Evolutionary conservation across 2,329 filamentous ascomycete species (phyloP).

Genomic region (Mycogone perniciosa): DNA sequence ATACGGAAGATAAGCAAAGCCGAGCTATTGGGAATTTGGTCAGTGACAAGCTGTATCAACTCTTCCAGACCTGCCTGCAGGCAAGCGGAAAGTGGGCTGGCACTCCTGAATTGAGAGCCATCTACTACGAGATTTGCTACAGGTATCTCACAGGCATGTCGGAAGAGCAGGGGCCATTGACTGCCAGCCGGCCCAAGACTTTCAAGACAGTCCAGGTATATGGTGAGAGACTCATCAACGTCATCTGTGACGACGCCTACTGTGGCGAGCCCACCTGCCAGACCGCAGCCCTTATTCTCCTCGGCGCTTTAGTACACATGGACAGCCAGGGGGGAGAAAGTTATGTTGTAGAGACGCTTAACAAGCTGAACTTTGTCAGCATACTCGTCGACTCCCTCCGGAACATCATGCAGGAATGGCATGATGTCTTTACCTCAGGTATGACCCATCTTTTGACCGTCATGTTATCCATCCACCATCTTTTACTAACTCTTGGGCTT

Average conservation of each 20-base stretch:
- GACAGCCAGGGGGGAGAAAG: conserved; percentile 65
- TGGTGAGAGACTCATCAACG: conserved; percentile 75
- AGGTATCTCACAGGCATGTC: conserved; percentile 71
- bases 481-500: background rate
- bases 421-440: conserved; percentile 50
- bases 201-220: conserved; percentile 63
- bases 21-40: conserved; percentile 61
- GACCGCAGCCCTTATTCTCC: conserved; percentile 77
- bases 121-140: conserved; percentile 89
- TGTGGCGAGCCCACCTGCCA: conserved; percentile 76
- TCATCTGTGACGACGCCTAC: conserved; percentile 89
- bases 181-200: conserved; percentile 50
- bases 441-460: conserved; percentile 17
- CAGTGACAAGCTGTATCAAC: conserved; percentile 81
- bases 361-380: conserved; percentile 82
- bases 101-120: conserved; percentile 65
- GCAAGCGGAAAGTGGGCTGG: conserved; percentile 70
- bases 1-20: conserved; percentile 36
- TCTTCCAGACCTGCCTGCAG: conserved; percentile 81
- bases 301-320: conserved; percentile 70
- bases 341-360: conserved; percentile 71
- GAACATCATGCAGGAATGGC: conserved; percentile 66
- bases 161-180: conserved; percentile 40
- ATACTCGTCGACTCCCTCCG: conserved; percentile 85
- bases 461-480: background rate